Base-by-base conservation (phyloP, 2,329 filamentous ascomycete genomes). In the Aspergillus sp. region DNA sequence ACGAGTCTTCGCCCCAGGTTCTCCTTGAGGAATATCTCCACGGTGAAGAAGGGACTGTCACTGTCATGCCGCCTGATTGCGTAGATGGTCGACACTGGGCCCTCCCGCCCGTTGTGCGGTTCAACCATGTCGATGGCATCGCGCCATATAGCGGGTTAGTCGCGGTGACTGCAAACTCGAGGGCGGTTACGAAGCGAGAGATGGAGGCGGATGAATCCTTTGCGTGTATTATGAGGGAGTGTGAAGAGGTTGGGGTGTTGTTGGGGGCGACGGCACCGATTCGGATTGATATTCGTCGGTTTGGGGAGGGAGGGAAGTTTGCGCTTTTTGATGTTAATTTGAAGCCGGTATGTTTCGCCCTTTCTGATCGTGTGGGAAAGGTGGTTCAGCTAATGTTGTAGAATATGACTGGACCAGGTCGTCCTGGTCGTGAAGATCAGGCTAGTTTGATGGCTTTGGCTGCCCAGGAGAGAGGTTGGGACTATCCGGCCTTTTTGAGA, bases 241-340 rank as follows among this genome's bases (percentile, higher is more conserved):
- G 70, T 44, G 67, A 71, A 44, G 46, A 44, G 1, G 69, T 69
- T 1, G 73, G 69, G 2, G 47, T 52, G 32, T 39, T 70, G 3
- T 56, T 76, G 5, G 54, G 65, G 5, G 57, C 65, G 5, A 73
- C 67, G 5, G 71, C 72, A 1, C 69, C 70, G 0, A 72, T 76
- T 27, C 61, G 71, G 0, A 70, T 77, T 37, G 73, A 77, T 49
- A 64, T 74, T 0, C 61, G 73, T 11, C 62, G 72, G 7, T 66
- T 69, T 29, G 44, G 46, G 3, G 44, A 61, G 2, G 58, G 57
- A 0, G 61, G 57, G 0, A 56, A 57, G 2, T 77, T 77, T 58
- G 70, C 69, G 1, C 53, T 76, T 12, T 77, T 77, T 49, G 72
- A 77, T 54, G 62, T 77, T 9, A 76, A 76, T 43, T 74, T 77